Base-by-base conservation (phyloP, 805 yeast species). In the Starmerella floris region DNA sequence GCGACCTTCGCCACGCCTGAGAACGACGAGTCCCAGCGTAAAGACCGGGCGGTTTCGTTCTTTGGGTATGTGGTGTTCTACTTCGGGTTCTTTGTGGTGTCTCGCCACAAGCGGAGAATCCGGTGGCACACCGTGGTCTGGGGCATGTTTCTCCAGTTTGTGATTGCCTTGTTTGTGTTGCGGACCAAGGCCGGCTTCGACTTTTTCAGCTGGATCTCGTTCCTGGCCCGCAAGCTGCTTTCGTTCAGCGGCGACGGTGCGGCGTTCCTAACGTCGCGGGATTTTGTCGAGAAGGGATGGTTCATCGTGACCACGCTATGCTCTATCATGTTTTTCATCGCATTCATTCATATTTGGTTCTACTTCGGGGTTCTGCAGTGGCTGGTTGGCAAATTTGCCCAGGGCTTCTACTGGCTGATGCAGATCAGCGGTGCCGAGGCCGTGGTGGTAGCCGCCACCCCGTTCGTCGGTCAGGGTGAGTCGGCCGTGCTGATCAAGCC, bases 381-480 rank as follows among this genome's bases (percentile, higher is more conserved):
- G 79, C 62, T 61, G 35, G 67, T 76, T 42, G 66, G 66, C 34
- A 76, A 76, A 57, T 72, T 72, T 49, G 74, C 79, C 17, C 58
- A 60, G 52, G 68, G 74, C 51, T 74, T 76, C 64, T 73, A 69
- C 63, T 75, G 78, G 78, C 56, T 73, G 30, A 66, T 74, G 65
- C 61, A 66, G 44, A 70, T 73, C 21, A 67, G 75, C 23, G 81
- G 81, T 51, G 77, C 79, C 40, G 81, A 75, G 56, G 73, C 79
- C 22, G 71, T 74, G 37, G 76, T 74, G 23, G 77, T 79, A 4
- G 77, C 79, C 36, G 79, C 79, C 0, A 70, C 79, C 23, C 81
- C 81, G 5, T 75, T 75, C 58, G 66, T 75, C 49, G 81, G 81
- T 35, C 74, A 72, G 50, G 81, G 81, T 52, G 81, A 75, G 60